Conservation (phyloP, 306 rosid genomes). For the Cyclanthera cordifolia region DNA sequence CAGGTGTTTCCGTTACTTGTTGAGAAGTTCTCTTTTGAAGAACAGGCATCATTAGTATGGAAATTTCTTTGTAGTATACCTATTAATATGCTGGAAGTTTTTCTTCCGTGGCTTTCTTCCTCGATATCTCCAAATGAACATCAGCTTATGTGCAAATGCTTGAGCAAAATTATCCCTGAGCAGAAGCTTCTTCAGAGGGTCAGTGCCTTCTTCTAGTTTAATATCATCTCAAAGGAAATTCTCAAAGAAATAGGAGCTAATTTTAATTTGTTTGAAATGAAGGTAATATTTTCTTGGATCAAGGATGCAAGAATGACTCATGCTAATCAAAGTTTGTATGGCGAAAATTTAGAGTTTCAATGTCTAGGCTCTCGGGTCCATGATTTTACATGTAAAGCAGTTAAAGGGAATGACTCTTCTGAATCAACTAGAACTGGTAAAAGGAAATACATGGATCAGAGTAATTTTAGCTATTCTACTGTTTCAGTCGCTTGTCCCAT, state of each 20-base stretch:
- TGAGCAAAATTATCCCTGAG: slow-evolving; percentile 71
- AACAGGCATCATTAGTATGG: slow-evolving; percentile 87
- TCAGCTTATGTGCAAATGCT: slow-evolving; percentile 53
- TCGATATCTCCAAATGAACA: slow-evolving; percentile 76
- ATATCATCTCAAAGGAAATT: not conserved
- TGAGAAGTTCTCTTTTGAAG: slow-evolving; percentile 77
- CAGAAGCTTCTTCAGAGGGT: slow-evolving; percentile 88
- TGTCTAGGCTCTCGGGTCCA: not conserved
- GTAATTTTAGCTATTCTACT: slow-evolving; percentile 35
- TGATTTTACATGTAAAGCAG: slow-evolving; percentile 11
- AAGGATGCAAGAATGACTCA: slow-evolving; percentile 34
- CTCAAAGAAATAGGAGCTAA: slow-evolving; percentile 6
- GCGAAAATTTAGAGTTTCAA: slow-evolving; percentile 13
- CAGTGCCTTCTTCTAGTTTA: slow-evolving; percentile 27
- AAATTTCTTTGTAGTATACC: slow-evolving; percentile 96
- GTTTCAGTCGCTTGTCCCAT: slow-evolving; percentile 53
- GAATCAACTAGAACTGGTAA: slow-evolving; percentile 53
- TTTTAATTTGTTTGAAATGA: slow-evolving; percentile 24
- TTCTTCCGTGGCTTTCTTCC: slow-evolving; percentile 88
- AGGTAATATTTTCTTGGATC: slow-evolving; percentile 96
- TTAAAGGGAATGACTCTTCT: slow-evolving; percentile 35
- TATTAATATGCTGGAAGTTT: slow-evolving; percentile 76
- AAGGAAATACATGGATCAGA: slow-evolving; percentile 56
- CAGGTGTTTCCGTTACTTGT: slow-evolving; percentile 86
- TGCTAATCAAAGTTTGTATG: slow-evolving; percentile 23